These are phyloP conservation scores for Parasarocladium wereldwijsianum DNA, from an alignment of 2,329 filamentous ascomycete genomes.

Conservation along the genomic window DNA sequence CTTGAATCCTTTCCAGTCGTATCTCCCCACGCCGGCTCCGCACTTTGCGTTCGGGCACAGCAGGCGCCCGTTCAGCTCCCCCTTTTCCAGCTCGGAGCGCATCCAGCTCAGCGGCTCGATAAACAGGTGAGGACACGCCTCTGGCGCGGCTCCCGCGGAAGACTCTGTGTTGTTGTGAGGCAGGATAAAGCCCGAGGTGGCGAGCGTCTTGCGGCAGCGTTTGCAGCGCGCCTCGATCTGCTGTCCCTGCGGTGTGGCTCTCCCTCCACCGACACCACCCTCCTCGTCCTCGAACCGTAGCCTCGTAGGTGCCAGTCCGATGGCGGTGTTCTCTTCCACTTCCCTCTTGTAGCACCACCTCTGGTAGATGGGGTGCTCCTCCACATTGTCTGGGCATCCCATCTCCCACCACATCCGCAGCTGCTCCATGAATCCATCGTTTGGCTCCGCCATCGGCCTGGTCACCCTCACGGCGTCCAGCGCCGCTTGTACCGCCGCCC, in stretches of 20 bases:
- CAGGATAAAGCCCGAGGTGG: conserved; percentile 46
- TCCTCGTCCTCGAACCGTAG: conserved; percentile 73
- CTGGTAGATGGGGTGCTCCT: conserved; percentile 63
- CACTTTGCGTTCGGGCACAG: conserved; percentile 70
- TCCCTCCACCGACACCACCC: conserved; percentile 6
- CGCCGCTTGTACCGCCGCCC: conserved; percentile 41
- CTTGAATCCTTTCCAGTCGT: conserved; percentile 89
- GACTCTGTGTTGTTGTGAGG: conserved; percentile 34
- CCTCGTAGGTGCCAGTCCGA: conserved; percentile 65
- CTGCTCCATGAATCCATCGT: conserved; percentile 82
- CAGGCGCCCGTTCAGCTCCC: conserved; percentile 69
- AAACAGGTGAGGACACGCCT: conserved; percentile 69
- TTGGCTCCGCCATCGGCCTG: conserved; percentile 73
- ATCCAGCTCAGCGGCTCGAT: conserved; percentile 93
- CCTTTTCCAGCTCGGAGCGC: conserved; percentile 67
- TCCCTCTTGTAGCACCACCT: conserved; percentile 46
- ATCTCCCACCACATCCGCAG: conserved; percentile 78
- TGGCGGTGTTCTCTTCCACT: conserved; percentile 44
- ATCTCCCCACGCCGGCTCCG: conserved; percentile 72
- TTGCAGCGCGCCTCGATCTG: conserved; percentile 54
- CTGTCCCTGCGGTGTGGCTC: neutral
- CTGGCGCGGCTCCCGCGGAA: conserved; percentile 6
- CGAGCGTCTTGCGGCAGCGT: conserved; percentile 64
- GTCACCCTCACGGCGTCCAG: conserved; percentile 54
- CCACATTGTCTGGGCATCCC: conserved; percentile 55